Base-by-base conservation (phyloP, 2,329 filamentous ascomycete genomes). In the Chaetomiaceae sp. region DNA sequence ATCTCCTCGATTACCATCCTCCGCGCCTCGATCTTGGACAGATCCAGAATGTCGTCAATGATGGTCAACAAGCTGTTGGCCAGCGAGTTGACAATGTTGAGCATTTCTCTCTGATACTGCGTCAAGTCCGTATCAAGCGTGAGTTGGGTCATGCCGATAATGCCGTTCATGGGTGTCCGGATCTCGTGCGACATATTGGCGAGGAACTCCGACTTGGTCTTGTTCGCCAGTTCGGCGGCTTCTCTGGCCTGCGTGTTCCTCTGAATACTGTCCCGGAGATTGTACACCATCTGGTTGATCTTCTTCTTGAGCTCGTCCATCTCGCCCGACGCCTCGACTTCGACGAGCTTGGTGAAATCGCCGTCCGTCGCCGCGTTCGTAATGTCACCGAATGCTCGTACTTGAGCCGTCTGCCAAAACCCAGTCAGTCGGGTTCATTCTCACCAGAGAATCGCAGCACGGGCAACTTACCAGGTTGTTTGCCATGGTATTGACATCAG, bases 181-280 rank as follows among this genome's bases (percentile, higher is more conserved):
- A 97, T 97, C 68, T 97, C 91, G 76, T 97, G 91, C 37, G 88
- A 95, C 91, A 97, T 97, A 65, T 98, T 98, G 50, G 93, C 93
- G 49, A 98, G 72, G 72, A 98, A 98, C 62, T 97, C 93, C 9
- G 91, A 96, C 64, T 98, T 98, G 34, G 91, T 97, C 69, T 94
- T 91, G 73, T 96, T 97, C 53, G 93, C 93, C 63, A 96, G 73
- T 65, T 98, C 93, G 60, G 93, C 93, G 38, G 91, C 90, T 67
- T 97, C 91, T 67, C 93, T 86, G 47, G 93, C 93, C 56, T 90
- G 88, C 3, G 90, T 96, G 65, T 97, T 98, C 64, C 89, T 83
- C 65, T 97, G 90, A 57, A 98, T 96, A 74, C 87, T 94, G 68
- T 97, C 93, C 57, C 91, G 77, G 52, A 98, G 71, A 63, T 95